Conservation (phyloP, 164 flowering plant species). For the Macadamia integrifolia region DNA sequence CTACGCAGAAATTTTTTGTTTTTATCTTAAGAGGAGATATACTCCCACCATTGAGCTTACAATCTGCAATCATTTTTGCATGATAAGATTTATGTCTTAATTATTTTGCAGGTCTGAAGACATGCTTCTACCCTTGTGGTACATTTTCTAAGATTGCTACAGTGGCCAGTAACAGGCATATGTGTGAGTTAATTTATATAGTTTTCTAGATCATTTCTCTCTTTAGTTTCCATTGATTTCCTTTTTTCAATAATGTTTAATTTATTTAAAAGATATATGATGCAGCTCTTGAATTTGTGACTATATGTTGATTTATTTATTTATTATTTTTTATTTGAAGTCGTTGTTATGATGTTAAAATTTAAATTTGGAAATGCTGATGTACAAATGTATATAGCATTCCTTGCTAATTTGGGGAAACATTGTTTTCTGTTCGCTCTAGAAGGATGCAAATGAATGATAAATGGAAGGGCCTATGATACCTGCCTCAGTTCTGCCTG, state of each 20-base stretch:
- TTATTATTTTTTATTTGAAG: not conserved
- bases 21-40: not conserved
- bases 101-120: slow-evolving; percentile 64
- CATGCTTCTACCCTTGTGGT: slow-evolving; percentile 84
- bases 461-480: not conserved
- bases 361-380: not conserved
- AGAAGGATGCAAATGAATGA: not conserved
- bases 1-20: not conserved
- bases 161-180: slow-evolving; percentile 64
- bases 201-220: not conserved
- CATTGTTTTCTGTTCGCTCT: not conserved
- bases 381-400: not conserved
- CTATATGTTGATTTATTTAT: no score
- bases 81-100: not conserved
- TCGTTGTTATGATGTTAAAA: not conserved
- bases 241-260: not conserved
- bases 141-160: slow-evolving; percentile 80
- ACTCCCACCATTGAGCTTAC: not conserved
- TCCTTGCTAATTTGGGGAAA: not conserved
- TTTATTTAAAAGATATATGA: not conserved
- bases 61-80: no score
- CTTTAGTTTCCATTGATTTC: not conserved
- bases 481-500: no score
- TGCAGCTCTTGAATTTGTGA: not conserved
- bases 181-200: slow-evolving; percentile 47